Base-by-base conservation (phyloP, 2,329 filamentous ascomycete genomes). In the Cryphonectria parasitica region DNA sequence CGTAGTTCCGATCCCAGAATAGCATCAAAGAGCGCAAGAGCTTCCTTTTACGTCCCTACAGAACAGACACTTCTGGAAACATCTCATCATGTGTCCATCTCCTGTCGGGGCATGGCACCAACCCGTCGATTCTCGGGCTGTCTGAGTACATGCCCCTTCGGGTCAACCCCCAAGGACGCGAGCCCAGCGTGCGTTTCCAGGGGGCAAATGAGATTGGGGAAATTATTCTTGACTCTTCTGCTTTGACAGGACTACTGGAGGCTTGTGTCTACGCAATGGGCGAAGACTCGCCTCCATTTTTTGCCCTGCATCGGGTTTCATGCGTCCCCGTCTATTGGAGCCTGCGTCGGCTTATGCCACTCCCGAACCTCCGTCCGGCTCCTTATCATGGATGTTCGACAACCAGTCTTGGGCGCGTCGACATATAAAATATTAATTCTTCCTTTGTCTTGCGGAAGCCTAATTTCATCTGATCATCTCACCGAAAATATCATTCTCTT, bases 361-460 rank as follows among this genome's bases (percentile, higher is more conserved):
- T 39, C 68, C 68, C 68, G 68, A 69, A 31, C 31, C 68, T 66
- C 68, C 68, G 68, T 65, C 43, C 63, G 39, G 56, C 31, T 22
- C 8, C 34, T 22, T 41, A 58, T 60, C 49, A 64, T n/a, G 2
- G 10, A 22, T 34, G 15, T 43, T 8, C 43, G 22, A 11, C 13
- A 17, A 13, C 5, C 22, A 17, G 1, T 28, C 7, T 36, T 34
- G 49, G 54, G 41, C 2, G 17, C 11, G 13, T 54, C 41, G 56
- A 43, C 49, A 69, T 62, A 66, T 69, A 69, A 62, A 13, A 11
- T 34, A 11, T 34, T 22, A 4, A 22, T 17, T 65, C 13, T 34
- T 39, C 10, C 4, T 5, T 66, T n/a, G 17, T 25, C 0, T 54
- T 15, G 22, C 19, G 28, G 17, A 6, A 34, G 34, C 6, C 34